phyloP scores from a whole-genome alignment of 2,329 filamentous ascomycete genomes.

The Salinomyces thailandicus region DNA sequence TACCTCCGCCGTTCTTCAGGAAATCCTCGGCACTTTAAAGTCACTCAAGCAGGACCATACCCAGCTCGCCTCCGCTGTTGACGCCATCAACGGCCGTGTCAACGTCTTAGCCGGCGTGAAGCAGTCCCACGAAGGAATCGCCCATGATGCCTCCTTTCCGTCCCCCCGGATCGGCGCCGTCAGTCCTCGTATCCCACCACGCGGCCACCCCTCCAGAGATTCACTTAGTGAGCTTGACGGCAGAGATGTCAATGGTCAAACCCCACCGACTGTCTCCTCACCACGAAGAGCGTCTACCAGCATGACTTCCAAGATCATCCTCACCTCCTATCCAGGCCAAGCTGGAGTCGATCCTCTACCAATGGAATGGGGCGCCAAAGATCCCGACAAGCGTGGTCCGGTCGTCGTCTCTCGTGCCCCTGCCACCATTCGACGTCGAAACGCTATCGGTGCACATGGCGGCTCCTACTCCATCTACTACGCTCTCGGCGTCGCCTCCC shows the following conservation, averaged over 20 bases:
- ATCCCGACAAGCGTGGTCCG: conserved; percentile 67
- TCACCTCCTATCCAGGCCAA: conserved; percentile 85
- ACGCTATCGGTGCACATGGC: conserved; percentile 65
- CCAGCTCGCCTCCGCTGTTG: conserved; percentile 45
- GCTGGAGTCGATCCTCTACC: conserved; percentile 85
- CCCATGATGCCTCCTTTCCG: conserved; percentile 20
- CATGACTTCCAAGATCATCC: conserved; percentile 50
- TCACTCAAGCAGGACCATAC: conserved; percentile 47
- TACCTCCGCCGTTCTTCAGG: conserved; percentile 29
- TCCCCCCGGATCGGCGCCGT: conserved; percentile 13
- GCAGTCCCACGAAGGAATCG: conserved; percentile 43
- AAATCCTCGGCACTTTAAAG: conserved; percentile 47
- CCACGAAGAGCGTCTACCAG: conserved; percentile 29
- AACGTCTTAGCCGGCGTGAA: conserved; percentile 51
- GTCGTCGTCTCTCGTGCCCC: conserved; percentile 73
- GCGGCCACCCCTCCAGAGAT: conserved; percentile 15
- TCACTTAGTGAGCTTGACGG: conserved; percentile 18
- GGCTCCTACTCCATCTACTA: conserved; percentile 96
- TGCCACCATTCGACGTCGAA: conserved; percentile 67
- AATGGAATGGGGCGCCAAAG: conserved; percentile 75
- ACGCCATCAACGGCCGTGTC: conserved; percentile 51
- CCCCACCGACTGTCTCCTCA: conserved; percentile 7
- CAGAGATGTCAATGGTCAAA: conserved; percentile 12
- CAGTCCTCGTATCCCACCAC: conserved; percentile 13
- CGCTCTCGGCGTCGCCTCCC: conserved; percentile 82